A percentile compares a stretch with the other conserved stretches of the same genome.
Conservation (phyloP, 352 stramenopile species). For the Globisporangium heterothallicum region DNA sequence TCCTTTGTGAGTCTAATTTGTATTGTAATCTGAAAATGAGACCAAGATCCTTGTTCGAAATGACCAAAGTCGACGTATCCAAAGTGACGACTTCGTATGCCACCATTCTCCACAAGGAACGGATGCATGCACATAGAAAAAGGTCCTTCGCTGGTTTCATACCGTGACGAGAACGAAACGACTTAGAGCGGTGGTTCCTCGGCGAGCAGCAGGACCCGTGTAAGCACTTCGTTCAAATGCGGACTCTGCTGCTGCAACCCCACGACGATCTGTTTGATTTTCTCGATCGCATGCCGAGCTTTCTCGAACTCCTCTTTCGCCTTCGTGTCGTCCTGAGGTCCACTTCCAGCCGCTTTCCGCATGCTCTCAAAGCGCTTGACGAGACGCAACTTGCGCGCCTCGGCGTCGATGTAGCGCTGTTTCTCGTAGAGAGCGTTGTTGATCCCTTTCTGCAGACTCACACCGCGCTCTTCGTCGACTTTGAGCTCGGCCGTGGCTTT, state of each 20-base stretch:
- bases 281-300: constrained; percentile 31
- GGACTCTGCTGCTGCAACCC: constrained; percentile 60
- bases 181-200: constrained; percentile 44
- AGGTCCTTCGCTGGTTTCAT: too few species aligned
- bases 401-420: constrained; percentile 79
- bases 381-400: constrained; percentile 65
- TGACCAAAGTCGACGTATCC: too few species aligned
- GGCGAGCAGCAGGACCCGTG: constrained; percentile 70
- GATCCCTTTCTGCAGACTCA: constrained; percentile 72
- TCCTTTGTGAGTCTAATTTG: too few species aligned
- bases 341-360: constrained; percentile 26
- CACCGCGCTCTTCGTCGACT: constrained; percentile 57
- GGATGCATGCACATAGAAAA: too few species aligned
- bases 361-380: constrained; percentile 62
- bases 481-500: constrained; percentile 78
- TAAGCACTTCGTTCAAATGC: constrained; percentile 80
- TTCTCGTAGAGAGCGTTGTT: constrained; percentile 90
- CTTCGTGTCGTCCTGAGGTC: constrained; percentile 42
- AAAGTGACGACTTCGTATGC: too few species aligned
- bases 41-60: too few species aligned
- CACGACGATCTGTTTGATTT: constrained; percentile 56
- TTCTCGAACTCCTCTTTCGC: constrained; percentile 49
- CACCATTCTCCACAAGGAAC: too few species aligned
- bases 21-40: too few species aligned
- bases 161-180: background rate